Conservation (phyloP, 192 early-diverging fungal genomes). For the Coemansia sp. region DNA sequence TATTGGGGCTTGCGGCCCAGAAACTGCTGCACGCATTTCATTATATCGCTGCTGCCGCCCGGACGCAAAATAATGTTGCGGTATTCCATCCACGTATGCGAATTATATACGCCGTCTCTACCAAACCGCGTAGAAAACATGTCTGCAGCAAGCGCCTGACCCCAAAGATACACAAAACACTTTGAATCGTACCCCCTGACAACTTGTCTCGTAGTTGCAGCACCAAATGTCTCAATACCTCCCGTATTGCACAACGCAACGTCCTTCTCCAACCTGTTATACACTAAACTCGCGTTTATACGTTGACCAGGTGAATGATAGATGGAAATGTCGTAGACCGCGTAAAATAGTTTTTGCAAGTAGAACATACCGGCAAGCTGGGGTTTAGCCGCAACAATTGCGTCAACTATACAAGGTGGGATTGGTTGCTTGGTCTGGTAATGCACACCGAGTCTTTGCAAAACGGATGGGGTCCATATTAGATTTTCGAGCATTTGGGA, state of each 20-base stretch:
- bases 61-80: constrained; percentile 10
- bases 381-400: constrained; percentile 61
- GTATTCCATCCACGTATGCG: constrained; percentile 7
- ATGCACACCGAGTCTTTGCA: constrained; percentile 57
- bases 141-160: constrained; percentile 73
- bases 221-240: constrained; percentile 37
- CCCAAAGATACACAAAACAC: constrained; percentile 72
- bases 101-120: constrained; percentile 45
- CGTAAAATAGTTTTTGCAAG: constrained; percentile 68
- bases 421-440: constrained; percentile 61
- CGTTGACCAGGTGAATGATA: constrained; percentile 47
- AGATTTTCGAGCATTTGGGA: constrained; percentile 79
- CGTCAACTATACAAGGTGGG: constrained; percentile 58
- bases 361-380: constrained; percentile 61
- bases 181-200: constrained; percentile 68
- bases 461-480: constrained; percentile 54
- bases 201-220: constrained; percentile 57
- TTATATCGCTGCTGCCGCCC: neutral
- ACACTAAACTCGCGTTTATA: constrained; percentile 25
- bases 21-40: neutral
- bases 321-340: constrained; percentile 63
- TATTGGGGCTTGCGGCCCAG: constrained; percentile 5
- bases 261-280: constrained; percentile 21
- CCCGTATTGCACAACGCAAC: constrained; percentile 13
- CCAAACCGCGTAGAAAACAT: constrained; percentile 68